phyloP scores from a whole-genome alignment of 176 grass and related monocot genomes.

The Triticum timopheevii region DNA sequence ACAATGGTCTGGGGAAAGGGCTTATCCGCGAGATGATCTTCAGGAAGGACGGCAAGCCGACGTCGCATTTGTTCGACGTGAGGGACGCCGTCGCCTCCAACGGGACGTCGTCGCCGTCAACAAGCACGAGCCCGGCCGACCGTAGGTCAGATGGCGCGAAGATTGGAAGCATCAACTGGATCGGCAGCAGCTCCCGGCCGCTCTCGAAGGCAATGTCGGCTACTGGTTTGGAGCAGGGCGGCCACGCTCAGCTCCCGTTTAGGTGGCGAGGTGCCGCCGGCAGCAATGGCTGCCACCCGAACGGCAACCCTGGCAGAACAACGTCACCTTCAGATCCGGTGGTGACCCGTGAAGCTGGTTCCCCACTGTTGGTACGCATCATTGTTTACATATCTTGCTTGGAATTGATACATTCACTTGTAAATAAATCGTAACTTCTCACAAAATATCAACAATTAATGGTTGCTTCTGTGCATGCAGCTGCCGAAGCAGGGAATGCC shows the following conservation, averaged over 20 bases:
- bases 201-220: slow-evolving; percentile 28
- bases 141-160: slow-evolving; percentile 14
- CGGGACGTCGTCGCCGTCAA: background rate
- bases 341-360: slow-evolving; percentile 27
- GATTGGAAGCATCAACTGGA: slow-evolving; percentile 21
- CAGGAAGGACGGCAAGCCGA: slow-evolving; percentile 56
- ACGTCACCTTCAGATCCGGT: slow-evolving; percentile 30
- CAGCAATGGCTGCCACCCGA: slow-evolving; percentile 18
- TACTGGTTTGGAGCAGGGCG: background rate
- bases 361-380: slow-evolving; percentile 31
- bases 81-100: slow-evolving; percentile 32
- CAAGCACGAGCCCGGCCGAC: background rate
- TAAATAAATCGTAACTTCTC: background rate
- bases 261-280: slow-evolving; percentile 22
- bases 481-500: slow-evolving; percentile 19
- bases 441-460: background rate
- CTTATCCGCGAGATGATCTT: slow-evolving; percentile 79
- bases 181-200: slow-evolving; percentile 31
- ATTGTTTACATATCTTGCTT: background rate
- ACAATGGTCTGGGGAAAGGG: slow-evolving; percentile 46
- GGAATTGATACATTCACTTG: background rate
- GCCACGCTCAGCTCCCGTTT: slow-evolving; percentile 1
- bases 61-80: slow-evolving; percentile 51
- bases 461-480: slow-evolving; percentile 6
- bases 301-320: slow-evolving; percentile 21